A percentile compares a stretch with the other conserved stretches of the same genome.
phyloP scores from a whole-genome alignment of 176 grass and related monocot species.

The Triticum monococcum region DNA sequence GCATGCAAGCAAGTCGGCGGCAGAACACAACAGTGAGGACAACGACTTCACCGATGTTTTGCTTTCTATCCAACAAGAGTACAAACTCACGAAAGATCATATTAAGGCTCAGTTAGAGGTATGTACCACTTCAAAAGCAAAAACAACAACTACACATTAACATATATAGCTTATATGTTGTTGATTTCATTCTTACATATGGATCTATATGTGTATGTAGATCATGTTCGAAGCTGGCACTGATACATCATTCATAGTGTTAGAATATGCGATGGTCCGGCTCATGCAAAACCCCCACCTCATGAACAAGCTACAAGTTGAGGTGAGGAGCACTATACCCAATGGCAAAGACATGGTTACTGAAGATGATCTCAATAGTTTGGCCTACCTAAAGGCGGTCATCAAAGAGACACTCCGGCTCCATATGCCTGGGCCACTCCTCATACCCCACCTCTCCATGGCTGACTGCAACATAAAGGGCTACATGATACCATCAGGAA shows the following conservation, averaged over 20 bases:
- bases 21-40: not conserved
- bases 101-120: not conserved
- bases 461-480: constrained; percentile 23
- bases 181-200: not conserved
- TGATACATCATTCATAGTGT: constrained; percentile 28
- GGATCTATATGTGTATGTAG: not conserved
- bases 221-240: constrained; percentile 40
- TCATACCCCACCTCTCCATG: constrained; percentile 37
- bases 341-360: not conserved
- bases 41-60: not conserved
- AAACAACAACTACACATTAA: not conserved
- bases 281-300: not conserved
- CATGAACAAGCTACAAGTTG: not conserved
- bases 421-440: constrained; percentile 27
- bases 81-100: not conserved
- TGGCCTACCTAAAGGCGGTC: not conserved
- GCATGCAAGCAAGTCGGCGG: not conserved
- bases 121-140: no score
- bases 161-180: not conserved
- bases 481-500: constrained; percentile 27
- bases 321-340: not conserved
- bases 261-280: constrained; percentile 35
- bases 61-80: not conserved
- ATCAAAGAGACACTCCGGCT: constrained; percentile 1
- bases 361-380: not conserved